Percentiles rank a stretch among this genome's conserved stretches.
phyloP scores from a whole-genome alignment of 352 stramenopile genomes.

The Phytopythium oedochilum region DNA sequence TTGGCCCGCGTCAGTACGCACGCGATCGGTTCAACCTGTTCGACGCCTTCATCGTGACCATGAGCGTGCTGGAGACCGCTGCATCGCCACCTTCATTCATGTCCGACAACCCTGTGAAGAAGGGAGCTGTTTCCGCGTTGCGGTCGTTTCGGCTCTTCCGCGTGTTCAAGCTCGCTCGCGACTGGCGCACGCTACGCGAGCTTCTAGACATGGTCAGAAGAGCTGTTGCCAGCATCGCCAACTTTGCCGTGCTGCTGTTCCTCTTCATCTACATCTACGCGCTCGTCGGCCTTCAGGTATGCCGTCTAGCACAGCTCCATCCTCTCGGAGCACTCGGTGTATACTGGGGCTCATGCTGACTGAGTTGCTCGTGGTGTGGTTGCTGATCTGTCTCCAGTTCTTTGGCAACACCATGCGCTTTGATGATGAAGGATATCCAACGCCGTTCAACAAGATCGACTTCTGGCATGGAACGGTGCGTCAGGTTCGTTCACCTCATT shows the following conservation, averaged over 20 bases:
- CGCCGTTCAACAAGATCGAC: constrained; percentile 27
- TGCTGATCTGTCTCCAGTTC: constrained; percentile 37
- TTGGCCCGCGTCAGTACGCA: constrained; percentile 71
- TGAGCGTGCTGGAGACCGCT: constrained; percentile 65
- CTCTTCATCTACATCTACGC: constrained; percentile 96
- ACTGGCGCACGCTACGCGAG: constrained; percentile 90
- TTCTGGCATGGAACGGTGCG: constrained; percentile 64
- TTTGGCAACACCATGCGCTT: constrained; percentile 95
- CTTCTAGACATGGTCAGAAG: constrained; percentile 88
- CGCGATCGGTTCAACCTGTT: constrained; percentile 82
- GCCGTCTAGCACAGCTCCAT: no score
- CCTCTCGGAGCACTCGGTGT: no score
- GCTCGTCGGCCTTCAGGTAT: constrained; percentile 84
- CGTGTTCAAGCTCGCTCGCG: constrained; percentile 93
- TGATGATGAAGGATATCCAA: constrained; percentile 70
- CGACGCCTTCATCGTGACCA: constrained; percentile 83
- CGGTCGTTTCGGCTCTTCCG: constrained; percentile 89
- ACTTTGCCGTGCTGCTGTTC: constrained; percentile 93
- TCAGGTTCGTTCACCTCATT: neutral
- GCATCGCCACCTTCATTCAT: constrained; percentile 72
- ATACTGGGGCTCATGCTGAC: neutral
- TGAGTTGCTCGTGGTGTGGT: neutral
- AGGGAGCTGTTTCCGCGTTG: constrained; percentile 77
- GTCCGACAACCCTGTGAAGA: constrained; percentile 39
- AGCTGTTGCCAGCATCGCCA: constrained; percentile 91